Evolutionary conservation across 768 basidiomycete genomes (phyloP), one percentile per base, ranked within the genome.

Genomic region (Mycena belliarum): DNA sequence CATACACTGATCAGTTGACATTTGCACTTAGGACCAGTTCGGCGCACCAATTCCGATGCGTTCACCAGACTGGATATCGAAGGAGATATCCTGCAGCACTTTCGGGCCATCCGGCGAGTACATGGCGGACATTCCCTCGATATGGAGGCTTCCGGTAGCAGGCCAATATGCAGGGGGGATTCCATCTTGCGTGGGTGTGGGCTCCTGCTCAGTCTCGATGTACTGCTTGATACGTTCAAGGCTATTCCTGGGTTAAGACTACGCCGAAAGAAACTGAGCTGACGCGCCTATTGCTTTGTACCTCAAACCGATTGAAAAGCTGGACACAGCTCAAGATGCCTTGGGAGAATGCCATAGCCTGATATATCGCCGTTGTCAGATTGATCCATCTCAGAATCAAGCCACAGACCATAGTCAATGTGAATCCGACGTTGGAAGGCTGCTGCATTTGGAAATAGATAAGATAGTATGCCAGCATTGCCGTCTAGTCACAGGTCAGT

Each of bases 41-140:
- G 16, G 16, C 25, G 32, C 33, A 65, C 70, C 71, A 50, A 79
- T 72, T 14, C 81, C 81, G 33, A 83, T 71, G 12, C 78, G 72
- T 56, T 81, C 76, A 0, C 82, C 82, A 10, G 75, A 70, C 43
- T 72, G 68, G 60, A 82, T 75, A 18, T 70, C 68, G 52, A 83
- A 77, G 6, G 69, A 69, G 21, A 60, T 35, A n/a, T 54, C 38
- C 12, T 60, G 53, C 37, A 60, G 26, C 11, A 60, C 53, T 11
- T 45, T 45, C 9, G 47, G 40, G 4, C 51, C 60, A 16, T 61
- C 60, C 11, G 53, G 29, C 21, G 76, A 73, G 57, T 79, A 79
- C 11, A 65, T 63, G 16, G 79, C 79, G 4, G 69, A 72, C 2
- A 80, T 65, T 25, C 75, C 74, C 26, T 81, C 74, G 16, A 80